Evolutionary conservation across 2,329 filamentous ascomycete species (phyloP), one percentile per base, ranked within the genome.

Genomic region (Epichloe uncinata): DNA sequence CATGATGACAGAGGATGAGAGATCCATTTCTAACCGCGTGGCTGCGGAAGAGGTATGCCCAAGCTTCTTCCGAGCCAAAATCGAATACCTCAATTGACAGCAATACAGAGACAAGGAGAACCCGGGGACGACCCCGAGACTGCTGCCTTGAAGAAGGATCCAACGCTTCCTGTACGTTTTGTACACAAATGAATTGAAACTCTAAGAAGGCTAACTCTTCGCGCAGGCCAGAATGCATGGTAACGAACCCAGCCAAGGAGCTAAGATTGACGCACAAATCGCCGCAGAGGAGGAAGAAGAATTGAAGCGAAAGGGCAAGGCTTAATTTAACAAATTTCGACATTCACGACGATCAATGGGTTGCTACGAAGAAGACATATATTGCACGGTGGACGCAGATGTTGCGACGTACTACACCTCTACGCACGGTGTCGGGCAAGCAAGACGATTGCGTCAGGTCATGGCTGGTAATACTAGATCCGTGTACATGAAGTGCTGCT

Each of bases 211-310:
- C 45, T 53, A 22, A 55, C 47, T 50, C 34, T n/a, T 22, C 16
- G 5, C 15, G 9, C 42, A 77, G 78, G 84, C 84, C 50, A 76
- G 68, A 57, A 61, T 73, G 55, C 84, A 89, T 61, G 84, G 84
- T 53, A 88, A 88, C 62, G 74, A 87, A 68, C 85, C 84, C 2
- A 84, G 79, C 18, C 78, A 72, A 60, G 84, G 85, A 16, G 85
- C 84, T 22, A 77, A 84, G 72, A 74, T 87, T 51, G 85, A 89
- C 63, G 77, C 84, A 51, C 63, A 85, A 66, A 57, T 89, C 44
- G 70, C 77, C 60, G 76, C 78, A 5, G 84, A 88, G 59, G 85
- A 89, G 52, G 77, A 85, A 60, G 78, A 74, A 55, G 67, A 75
- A 49, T 60, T 87, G 53, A 74, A 71, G 67, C 74, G 73, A 63